These are phyloP conservation scores for Teratosphaeriaceae sp. DNA, from an alignment of 2,329 filamentous ascomycete genomes.

Conservation along the genomic window DNA sequence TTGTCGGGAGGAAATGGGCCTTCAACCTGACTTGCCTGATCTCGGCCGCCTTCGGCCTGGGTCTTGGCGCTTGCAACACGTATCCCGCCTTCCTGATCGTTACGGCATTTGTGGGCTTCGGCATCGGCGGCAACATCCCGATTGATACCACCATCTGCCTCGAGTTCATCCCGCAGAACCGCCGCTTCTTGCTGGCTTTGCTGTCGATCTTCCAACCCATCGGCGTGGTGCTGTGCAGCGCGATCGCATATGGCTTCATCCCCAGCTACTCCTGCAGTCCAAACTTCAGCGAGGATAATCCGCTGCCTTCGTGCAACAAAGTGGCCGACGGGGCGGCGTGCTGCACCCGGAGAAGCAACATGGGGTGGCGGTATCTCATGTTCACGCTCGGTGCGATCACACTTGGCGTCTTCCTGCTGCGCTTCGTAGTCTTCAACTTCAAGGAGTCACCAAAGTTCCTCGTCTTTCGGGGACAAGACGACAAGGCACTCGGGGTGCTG, in stretches of 20 bases:
- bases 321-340: slow-evolving; percentile 27
- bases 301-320: slow-evolving; percentile 40
- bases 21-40: slow-evolving; percentile 55
- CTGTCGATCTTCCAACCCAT: slow-evolving; percentile 52
- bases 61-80: slow-evolving; percentile 43
- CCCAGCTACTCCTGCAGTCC: slow-evolving; percentile 46
- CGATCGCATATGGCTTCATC: slow-evolving; percentile 49
- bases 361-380: slow-evolving; percentile 41
- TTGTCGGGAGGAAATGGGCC: slow-evolving; percentile 48
- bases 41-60: slow-evolving; percentile 47
- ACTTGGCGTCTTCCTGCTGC: slow-evolving; percentile 42
- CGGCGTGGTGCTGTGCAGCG: slow-evolving; percentile 46
- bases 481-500: slow-evolving; percentile 42
- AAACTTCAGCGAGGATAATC: slow-evolving; percentile 39
- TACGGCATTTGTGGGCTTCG: slow-evolving; percentile 50
- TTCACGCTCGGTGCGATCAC: slow-evolving; percentile 37
- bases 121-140: slow-evolving; percentile 47
- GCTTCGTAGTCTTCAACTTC: slow-evolving; percentile 49
- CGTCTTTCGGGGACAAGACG: slow-evolving; percentile 47
- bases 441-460: slow-evolving; percentile 56
- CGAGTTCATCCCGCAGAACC: slow-evolving; percentile 48
- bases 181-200: slow-evolving; percentile 46
- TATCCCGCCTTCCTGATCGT: slow-evolving; percentile 48
- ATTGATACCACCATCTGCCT: slow-evolving; percentile 51
- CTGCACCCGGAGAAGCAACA: slow-evolving; percentile 33